Conservation (phyloP, 2,329 filamentous ascomycete species). For the Diplodia mutila region DNA sequence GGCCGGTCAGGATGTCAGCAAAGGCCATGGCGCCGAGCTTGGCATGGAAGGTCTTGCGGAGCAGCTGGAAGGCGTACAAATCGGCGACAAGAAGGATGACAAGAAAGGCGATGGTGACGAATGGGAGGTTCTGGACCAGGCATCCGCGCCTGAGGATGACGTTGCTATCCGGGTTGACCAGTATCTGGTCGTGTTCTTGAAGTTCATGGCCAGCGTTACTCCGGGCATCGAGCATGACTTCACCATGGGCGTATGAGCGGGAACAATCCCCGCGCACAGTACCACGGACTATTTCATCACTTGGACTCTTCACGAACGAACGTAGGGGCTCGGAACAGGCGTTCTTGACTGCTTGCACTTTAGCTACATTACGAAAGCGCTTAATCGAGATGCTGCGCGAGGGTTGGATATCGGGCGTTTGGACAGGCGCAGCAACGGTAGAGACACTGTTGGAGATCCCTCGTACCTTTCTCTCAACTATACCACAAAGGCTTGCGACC, state of each 20-base stretch:
- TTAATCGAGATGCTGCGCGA: not conserved
- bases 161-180: slow-evolving; percentile 86
- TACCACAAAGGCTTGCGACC: slow-evolving; percentile 19
- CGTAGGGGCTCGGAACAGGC: slow-evolving; percentile 9
- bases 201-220: slow-evolving; percentile 76
- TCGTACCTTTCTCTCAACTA: not conserved
- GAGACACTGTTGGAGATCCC: not conserved
- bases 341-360: not conserved
- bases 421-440: slow-evolving; percentile 8
- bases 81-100: slow-evolving; percentile 54
- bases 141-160: slow-evolving; percentile 67
- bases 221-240: slow-evolving; percentile 98
- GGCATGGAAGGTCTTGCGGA: slow-evolving; percentile 88
- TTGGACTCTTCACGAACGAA: not conserved
- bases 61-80: slow-evolving; percentile 67
- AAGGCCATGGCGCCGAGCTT: slow-evolving; percentile 45
- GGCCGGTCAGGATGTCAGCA: slow-evolving; percentile 57
- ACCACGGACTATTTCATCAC: not conserved
- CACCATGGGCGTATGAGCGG: slow-evolving; percentile 84
- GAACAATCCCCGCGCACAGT: not conserved
- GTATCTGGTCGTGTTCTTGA: slow-evolving; percentile 84
- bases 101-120: slow-evolving; percentile 57
- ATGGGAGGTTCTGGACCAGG: slow-evolving; percentile 64
- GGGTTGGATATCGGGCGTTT: slow-evolving; percentile 2
- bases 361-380: not conserved